These are phyloP conservation scores for Colletotrichum filicis DNA, from an alignment of 2,329 filamentous ascomycete genomes.

Conservation along the genomic window DNA sequence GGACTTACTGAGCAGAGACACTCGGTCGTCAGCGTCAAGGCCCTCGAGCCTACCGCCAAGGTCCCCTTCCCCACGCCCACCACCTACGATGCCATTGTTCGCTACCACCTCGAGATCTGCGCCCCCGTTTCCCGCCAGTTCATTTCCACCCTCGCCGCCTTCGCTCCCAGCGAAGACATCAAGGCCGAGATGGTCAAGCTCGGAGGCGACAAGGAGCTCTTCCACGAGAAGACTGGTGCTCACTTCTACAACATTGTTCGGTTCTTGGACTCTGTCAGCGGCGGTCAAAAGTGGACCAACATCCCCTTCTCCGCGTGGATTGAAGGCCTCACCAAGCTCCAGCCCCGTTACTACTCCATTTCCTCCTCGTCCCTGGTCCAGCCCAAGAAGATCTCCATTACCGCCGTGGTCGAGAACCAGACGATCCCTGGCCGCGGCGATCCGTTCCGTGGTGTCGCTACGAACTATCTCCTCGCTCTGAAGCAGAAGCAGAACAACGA, in stretches of 20 bases:
- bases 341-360: constrained; percentile 99
- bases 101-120: constrained; percentile 97
- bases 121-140: constrained; percentile 97
- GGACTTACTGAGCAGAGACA: constrained; percentile 82
- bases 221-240: constrained; percentile 84
- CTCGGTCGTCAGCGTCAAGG: constrained; percentile 87
- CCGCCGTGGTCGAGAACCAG: constrained; percentile 90
- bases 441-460: constrained; percentile 90
- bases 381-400: constrained; percentile 94
- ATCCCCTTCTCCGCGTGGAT: constrained; percentile 96
- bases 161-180: constrained; percentile 84
- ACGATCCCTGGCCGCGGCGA: constrained; percentile 81
- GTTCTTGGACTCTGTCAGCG: constrained; percentile 78
- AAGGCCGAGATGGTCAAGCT: constrained; percentile 91
- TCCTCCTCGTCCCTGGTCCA: constrained; percentile 96
- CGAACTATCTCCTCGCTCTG: constrained; percentile 93
- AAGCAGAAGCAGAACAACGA: constrained; percentile 98
- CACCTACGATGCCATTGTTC: constrained; percentile 91
- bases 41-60: constrained; percentile 93
- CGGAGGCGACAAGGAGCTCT: constrained; percentile 94
- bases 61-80: constrained; percentile 97
- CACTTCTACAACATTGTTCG: constrained; percentile 92
- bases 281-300: constrained; percentile 80
- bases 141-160: constrained; percentile 85
- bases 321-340: constrained; percentile 92